Percentiles rank a stretch among this genome's conserved stretches.
These are phyloP conservation scores for Porogramme epimiltina DNA, from an alignment of 1,284 basidiomycete genomes.

Conservation along the genomic window DNA sequence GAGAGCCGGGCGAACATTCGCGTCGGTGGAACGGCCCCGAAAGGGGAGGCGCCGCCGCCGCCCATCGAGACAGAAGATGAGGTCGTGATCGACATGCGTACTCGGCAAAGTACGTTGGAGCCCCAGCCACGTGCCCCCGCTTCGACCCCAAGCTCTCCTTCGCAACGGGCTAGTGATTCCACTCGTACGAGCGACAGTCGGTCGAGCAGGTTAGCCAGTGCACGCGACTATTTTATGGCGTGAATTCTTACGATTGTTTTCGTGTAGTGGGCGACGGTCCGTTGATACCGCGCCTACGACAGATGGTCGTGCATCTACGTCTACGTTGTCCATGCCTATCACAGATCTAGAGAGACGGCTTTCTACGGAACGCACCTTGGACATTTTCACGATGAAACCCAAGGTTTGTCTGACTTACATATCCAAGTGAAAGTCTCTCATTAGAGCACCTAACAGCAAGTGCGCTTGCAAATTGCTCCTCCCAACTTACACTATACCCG, in stretches of 20 bases:
- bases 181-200: constrained; percentile 38
- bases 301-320: constrained; percentile 49
- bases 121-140: constrained; percentile 13
- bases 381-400: constrained; percentile 95
- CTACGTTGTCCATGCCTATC: constrained; percentile 57
- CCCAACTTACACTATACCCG: constrained; percentile 82
- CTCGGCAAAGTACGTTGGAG: constrained; percentile 33
- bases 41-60: constrained; percentile 19
- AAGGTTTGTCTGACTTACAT: constrained; percentile 76
- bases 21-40: constrained; percentile 37
- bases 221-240: background rate
- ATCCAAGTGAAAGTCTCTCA: too few relatives aligned
- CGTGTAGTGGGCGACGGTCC: constrained; percentile 55
- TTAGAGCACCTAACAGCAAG: constrained; percentile 57
- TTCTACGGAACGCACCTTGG: constrained; percentile 79
- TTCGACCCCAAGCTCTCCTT: constrained; percentile 13
- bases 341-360: constrained; percentile 83
- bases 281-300: constrained; percentile 60
- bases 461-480: constrained; percentile 89
- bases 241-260: background rate
- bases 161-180: constrained; percentile 28
- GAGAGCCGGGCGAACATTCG: constrained; percentile 56
- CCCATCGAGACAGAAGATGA: constrained; percentile 47
- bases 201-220: constrained; percentile 57
- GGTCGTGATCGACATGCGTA: constrained; percentile 54